phyloP scores from a whole-genome alignment of 371 early-diverging fungal species.

The Apophysomyces variabilis region DNA sequence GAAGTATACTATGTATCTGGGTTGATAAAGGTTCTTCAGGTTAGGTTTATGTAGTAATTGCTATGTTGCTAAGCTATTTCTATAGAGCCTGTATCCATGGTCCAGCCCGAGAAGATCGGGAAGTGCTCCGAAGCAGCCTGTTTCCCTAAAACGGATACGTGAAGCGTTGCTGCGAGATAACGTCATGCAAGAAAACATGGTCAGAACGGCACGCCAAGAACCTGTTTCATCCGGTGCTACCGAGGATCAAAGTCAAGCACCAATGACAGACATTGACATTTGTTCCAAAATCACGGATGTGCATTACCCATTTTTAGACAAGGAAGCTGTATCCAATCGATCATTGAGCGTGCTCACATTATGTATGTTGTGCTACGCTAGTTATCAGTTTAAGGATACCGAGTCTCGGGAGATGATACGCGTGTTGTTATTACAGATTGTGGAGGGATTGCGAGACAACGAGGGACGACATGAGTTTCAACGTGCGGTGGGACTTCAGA shows the following conservation, averaged over 20 bases:
- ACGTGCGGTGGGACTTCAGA: slow-evolving; percentile 8
- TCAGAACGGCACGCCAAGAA: background rate
- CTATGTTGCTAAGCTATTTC: background rate
- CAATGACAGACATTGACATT: background rate
- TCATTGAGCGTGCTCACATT: slow-evolving; percentile 19
- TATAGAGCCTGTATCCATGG: slow-evolving; percentile 11
- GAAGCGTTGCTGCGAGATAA: background rate
- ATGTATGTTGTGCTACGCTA: slow-evolving; percentile 19
- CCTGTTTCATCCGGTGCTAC: slow-evolving; percentile 8
- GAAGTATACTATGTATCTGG: slow-evolving; percentile 14
- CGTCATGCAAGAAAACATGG: background rate
- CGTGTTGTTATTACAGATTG: slow-evolving; percentile 23
- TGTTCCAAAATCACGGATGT: slow-evolving; percentile 13
- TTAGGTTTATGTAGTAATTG: background rate
- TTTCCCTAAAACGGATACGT: slow-evolving; percentile 7
- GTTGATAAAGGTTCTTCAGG: slow-evolving; percentile 15
- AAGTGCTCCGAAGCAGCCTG: slow-evolving; percentile 7
- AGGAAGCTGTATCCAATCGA: slow-evolving; percentile 9
- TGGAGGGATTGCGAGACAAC: slow-evolving; percentile 18
- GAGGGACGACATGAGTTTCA: slow-evolving; percentile 14
- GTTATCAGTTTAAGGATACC: background rate
- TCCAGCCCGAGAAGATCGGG: slow-evolving; percentile 7
- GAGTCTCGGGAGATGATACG: slow-evolving; percentile 20
- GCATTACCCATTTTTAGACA: slow-evolving; percentile 19
- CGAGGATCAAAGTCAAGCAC: slow-evolving; percentile 11